These are phyloP conservation scores for Ophiocordyceps camponoti-leonardi DNA, from an alignment of 2,329 filamentous ascomycete species.

Conservation along the genomic window DNA sequence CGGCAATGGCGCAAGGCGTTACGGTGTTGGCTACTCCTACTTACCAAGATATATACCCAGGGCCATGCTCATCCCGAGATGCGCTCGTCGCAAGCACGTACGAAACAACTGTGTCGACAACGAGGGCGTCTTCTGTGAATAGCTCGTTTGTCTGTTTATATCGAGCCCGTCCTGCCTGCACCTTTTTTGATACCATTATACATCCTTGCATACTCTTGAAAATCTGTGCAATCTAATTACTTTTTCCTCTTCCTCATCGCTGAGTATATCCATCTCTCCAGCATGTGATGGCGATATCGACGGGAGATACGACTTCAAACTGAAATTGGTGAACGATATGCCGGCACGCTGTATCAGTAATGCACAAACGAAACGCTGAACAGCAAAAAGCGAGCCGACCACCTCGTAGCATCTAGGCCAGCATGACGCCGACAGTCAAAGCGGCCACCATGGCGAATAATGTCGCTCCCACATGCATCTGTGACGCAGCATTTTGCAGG, in stretches of 20 bases:
- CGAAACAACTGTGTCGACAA: neutral
- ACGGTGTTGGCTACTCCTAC: conserved; percentile 11
- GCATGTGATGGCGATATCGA: too few species aligned
- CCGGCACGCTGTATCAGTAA: neutral
- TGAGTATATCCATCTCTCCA: neutral
- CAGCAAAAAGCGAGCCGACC: neutral
- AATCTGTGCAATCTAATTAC: neutral
- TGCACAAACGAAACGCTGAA: neutral
- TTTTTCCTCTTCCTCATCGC: neutral
- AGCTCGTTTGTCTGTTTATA: neutral
- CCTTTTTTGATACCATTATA: neutral
- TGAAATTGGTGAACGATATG: neutral
- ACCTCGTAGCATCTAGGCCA: conserved; percentile 7
- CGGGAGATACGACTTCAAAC: neutral
- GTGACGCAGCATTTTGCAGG: conserved; percentile 19
- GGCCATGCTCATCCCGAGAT: neutral
- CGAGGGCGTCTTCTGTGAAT: too few species aligned
- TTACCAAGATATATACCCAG: neutral
- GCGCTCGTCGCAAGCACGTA: neutral
- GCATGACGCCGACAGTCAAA: conserved; percentile 11
- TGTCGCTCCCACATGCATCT: conserved; percentile 6
- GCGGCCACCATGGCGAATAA: conserved; percentile 12
- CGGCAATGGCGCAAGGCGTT: neutral
- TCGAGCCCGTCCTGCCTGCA: neutral
- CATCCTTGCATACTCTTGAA: neutral